These are phyloP conservation scores for Papiliotrema terrestris DNA, from an alignment of 1,284 basidiomycete genomes.

Conservation along the genomic window DNA sequence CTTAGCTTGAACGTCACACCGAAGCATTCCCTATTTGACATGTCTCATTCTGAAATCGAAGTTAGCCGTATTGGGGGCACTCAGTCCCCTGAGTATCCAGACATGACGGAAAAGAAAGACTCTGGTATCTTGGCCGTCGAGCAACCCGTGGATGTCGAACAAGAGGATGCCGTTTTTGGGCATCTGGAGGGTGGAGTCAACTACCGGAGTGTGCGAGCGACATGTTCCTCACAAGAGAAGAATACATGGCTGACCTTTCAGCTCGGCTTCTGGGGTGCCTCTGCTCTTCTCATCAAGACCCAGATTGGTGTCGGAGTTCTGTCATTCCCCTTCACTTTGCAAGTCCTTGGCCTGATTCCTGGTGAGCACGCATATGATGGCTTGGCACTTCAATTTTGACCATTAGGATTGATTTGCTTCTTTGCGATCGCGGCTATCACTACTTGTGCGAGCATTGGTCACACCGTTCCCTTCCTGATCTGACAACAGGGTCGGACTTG, in stretches of 20 bases:
- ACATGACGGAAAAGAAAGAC: not conserved
- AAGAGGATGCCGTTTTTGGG: not conserved
- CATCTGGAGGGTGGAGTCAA: not conserved
- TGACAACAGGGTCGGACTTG: slow-evolving; percentile 22
- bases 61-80: not conserved
- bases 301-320: slow-evolving; percentile 44
- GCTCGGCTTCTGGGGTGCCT: slow-evolving; percentile 11
- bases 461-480: not conserved
- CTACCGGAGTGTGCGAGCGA: not conserved
- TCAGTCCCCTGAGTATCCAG: not conserved
- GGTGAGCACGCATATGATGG: slow-evolving; percentile 23
- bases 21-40: not conserved
- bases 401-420: slow-evolving; percentile 31
- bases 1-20: not conserved
- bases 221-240: not conserved
- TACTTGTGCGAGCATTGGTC: slow-evolving; percentile 26
- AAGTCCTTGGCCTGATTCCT: slow-evolving; percentile 9
- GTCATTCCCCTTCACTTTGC: slow-evolving; percentile 2
- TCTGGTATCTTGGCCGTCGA: not conserved
- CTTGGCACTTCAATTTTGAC: slow-evolving; percentile 26
- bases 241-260: not conserved
- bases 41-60: not conserved
- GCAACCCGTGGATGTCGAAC: not conserved
- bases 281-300: slow-evolving; percentile 34
- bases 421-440: slow-evolving; percentile 37